Evolutionary conservation across 768 basidiomycete genomes (phyloP), one percentile per base, ranked within the genome.

Genomic region (Steccherinum ochraceum): DNA sequence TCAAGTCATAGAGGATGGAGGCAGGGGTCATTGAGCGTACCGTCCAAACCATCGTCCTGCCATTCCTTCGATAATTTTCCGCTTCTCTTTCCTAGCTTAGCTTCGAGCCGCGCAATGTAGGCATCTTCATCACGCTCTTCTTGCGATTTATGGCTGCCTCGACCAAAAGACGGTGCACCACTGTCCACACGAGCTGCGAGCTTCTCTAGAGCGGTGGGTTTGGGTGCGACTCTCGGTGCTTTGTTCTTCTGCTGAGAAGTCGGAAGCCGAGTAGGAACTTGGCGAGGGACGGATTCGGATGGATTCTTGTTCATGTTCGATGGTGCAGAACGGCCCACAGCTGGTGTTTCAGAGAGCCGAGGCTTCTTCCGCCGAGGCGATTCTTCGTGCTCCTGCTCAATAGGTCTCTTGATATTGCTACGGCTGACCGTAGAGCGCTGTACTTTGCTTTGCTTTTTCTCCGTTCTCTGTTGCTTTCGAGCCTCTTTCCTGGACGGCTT

Each of bases 61-160:
- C 26, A 74, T 63, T 67, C 70, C 21, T 67, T 72, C 16, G 64
- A 61, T 45, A 65, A 75, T 55, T 76, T 74, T 48, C 71, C 69
- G 51, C 72, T 66, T 42, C 69, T 64, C 48, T 63, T 64, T 13
- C 61, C 61, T 16, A 96, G 76, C 64, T 84, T 86, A 0, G 76
- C 72, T 65, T 97, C 94, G 11, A 96, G 69, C 67, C 87, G 84
- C 0, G 82, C 76, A 41, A 97, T 96, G 61, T 94, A 91, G 0
- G 77, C 76, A 60, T 94, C 93, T 58, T 98, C 94, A 26, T 86
- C 77, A 24, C 73, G 67, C 53, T 89, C 79, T 51, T 69, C 67
- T 25, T 63, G 70, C 4, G 66, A 66, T 21, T 65, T 24, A 20
- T 21, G 1, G 49, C 21, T 2, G 51, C 62, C 0, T 47, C 45